These are phyloP conservation scores for Penicillium fimorum DNA, from an alignment of 495 filamentous ascomycete genomes.

Conservation along the genomic window DNA sequence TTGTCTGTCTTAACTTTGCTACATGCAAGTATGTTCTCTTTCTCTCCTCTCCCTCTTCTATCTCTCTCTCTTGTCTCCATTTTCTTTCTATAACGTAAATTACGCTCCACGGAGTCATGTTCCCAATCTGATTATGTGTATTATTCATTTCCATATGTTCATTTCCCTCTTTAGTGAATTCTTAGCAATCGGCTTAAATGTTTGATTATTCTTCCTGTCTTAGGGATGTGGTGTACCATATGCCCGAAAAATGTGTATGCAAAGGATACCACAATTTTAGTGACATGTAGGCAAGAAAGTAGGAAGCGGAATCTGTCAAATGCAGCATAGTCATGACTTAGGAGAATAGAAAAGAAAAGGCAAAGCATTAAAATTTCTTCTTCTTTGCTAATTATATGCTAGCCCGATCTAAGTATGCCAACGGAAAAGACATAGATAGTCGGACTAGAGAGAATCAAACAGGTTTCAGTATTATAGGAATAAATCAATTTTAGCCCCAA, in stretches of 20 bases:
- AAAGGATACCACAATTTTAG: not conserved
- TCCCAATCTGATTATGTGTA: slow-evolving; percentile 5
- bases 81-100: slow-evolving; percentile 28
- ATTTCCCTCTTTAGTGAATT: not conserved
- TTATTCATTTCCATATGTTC: not conserved
- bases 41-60: too few species aligned
- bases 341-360: not conserved
- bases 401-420: not conserved
- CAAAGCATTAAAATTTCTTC: not conserved
- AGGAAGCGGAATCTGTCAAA: not conserved
- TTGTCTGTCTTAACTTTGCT: slow-evolving; percentile 18
- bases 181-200: not conserved
- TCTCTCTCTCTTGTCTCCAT: slow-evolving; percentile 11
- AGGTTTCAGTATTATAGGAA: not conserved
- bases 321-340: not conserved
- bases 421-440: not conserved
- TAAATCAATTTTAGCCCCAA: not conserved
- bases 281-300: not conserved
- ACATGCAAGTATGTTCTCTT: slow-evolving; percentile 13
- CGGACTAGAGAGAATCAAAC: not conserved
- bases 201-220: not conserved
- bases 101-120: slow-evolving; percentile 26
- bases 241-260: not conserved
- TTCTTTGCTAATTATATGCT: not conserved
- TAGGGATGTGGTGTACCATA: not conserved